Evolutionary conservation across 768 basidiomycete genomes (phyloP), one percentile per base, ranked within the genome.

Genomic region (Leucocoprinus leucothites): DNA sequence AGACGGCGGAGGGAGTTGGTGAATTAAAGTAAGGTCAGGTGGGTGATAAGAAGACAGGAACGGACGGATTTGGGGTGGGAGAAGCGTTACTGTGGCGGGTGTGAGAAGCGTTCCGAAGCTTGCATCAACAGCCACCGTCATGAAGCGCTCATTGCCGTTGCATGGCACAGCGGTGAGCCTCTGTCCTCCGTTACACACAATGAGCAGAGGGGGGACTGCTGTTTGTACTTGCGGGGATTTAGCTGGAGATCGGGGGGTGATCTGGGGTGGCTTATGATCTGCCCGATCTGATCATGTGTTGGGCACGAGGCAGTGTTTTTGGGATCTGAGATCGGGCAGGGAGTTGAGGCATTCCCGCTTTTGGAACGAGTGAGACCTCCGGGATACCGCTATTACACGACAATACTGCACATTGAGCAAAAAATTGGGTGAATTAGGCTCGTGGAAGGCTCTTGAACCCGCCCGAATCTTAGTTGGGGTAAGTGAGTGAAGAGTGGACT

Each of bases 11-110:
- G 24, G 44, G 24, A 18, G 41, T 21, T 25, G 52, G 6, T 22
- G 40, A 47, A 40, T 48, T 36, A 42, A 41, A 36, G 38, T 7
- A 1, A n/a, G 46, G 53, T 55, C 53, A 55, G 46, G 38, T 55
- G 53, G 26, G 21, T 48, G 46, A 55, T 55, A n/a, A 40, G 45
- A 55, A 55, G 36, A 28, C 52, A 53, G 51, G 41, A 53, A 46
- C 52, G 53, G 19, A 24, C 11, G 25, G 52, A 47, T 14, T 46
- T 53, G 52, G 52, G 52, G 52, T 18, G 34, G 11, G 34, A 38
- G 52, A 53, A 53, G 52, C 52, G 21, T 11, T 42, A 11, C n/a
- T 13, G 14, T 45, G 43, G 35, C 52, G 52, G 16, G 40, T 53
- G 52, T 38, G 52, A 53, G 52, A 38, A 38, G 44, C 1, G 36